Conservation (phyloP, 2,329 filamentous ascomycete genomes). For the Sporothrix dimorphospora region DNA sequence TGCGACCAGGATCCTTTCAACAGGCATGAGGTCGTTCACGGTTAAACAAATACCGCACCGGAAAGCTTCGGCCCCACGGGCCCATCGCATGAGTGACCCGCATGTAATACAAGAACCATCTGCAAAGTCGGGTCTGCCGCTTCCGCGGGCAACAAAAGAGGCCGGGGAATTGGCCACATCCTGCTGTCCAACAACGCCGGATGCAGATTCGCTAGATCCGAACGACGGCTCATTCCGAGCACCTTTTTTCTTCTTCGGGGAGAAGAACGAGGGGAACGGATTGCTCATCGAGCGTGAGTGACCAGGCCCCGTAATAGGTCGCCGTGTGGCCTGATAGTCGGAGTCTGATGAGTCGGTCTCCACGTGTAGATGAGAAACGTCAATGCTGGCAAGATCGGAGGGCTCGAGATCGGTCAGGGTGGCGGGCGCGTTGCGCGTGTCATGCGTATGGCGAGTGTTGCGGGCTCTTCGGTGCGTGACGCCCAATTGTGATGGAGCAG, state of each 20-base stretch:
- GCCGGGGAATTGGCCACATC: not conserved
- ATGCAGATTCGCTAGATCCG: constrained; percentile 41
- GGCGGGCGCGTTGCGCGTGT: constrained; percentile 17
- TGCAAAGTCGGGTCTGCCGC: constrained; percentile 58
- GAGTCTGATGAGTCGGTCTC: constrained; percentile 48
- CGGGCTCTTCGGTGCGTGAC: not conserved
- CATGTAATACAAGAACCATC: constrained; percentile 85
- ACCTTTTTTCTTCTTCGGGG: constrained; percentile 62
- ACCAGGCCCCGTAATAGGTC: constrained; percentile 36
- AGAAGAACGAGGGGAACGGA: constrained; percentile 74
- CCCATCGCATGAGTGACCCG: constrained; percentile 78
- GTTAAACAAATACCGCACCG: constrained; percentile 83
- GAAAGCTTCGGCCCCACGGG: constrained; percentile 71
- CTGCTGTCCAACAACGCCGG: constrained; percentile 45
- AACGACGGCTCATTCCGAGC: constrained; percentile 44
- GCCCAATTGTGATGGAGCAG: not conserved
- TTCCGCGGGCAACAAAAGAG: not conserved
- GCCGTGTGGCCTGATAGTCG: constrained; percentile 40
- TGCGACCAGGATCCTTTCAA: constrained; percentile 29
- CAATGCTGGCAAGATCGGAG: constrained; percentile 30
- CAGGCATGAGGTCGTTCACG: constrained; percentile 74
- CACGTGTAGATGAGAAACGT: constrained; percentile 34
- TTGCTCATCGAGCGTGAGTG: constrained; percentile 76
- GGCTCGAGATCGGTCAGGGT: constrained; percentile 12
- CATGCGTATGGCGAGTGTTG: not conserved